These are phyloP conservation scores for Fraxinus pennsylvanica DNA, from an alignment of 257 asterid species.

Conservation along the genomic window DNA sequence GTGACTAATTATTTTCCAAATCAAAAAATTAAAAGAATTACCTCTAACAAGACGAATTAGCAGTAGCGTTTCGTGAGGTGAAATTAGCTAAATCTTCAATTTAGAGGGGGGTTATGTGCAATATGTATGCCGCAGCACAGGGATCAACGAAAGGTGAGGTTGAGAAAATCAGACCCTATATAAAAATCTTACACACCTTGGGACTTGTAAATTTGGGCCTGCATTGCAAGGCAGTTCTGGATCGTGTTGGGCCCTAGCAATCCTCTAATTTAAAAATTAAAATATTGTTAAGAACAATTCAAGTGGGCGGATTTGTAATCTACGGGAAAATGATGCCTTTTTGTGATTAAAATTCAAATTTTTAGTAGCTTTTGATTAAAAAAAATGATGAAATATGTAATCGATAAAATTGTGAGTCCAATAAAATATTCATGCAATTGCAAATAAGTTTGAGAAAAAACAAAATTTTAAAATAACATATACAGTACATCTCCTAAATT, in stretches of 20 bases:
- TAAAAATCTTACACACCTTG: neutral
- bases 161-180: neutral
- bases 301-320: no score
- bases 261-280: neutral
- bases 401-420: no score
- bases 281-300: no score
- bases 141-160: neutral
- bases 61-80: conserved; percentile 1
- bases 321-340: no score
- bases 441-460: no score
- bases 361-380: no score
- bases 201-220: neutral
- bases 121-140: conserved; percentile 18
- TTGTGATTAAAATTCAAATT: no score
- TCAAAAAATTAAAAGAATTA: neutral
- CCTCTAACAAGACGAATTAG: conserved; percentile 5
- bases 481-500: no score
- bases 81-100: conserved; percentile 13
- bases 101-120: neutral
- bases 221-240: neutral
- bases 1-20: neutral
- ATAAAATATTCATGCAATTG: no score
- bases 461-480: no score
- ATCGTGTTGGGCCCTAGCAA: neutral
- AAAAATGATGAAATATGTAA: no score